Percentiles rank a stretch among this genome's conserved stretches.
These are phyloP conservation scores for Onygenales sp. DNA, from an alignment of 2,329 filamentous ascomycete species.

Conservation along the genomic window DNA sequence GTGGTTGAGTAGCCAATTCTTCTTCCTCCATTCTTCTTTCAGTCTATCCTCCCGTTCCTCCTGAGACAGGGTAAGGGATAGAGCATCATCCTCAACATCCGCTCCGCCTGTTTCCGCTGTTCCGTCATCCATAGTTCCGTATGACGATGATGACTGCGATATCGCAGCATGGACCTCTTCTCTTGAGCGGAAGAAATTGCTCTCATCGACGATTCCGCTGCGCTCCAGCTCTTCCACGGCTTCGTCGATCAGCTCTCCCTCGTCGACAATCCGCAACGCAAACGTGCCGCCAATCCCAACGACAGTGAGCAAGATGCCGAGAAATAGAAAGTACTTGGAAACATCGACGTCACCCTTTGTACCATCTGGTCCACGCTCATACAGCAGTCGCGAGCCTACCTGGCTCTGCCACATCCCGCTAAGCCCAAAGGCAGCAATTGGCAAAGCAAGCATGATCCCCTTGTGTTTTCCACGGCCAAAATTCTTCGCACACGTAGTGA, in stretches of 20 bases:
- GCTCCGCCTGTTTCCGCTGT: slow-evolving; percentile 22
- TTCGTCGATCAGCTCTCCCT: slow-evolving; percentile 69
- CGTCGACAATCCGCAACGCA: slow-evolving; percentile 60
- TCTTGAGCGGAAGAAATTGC: slow-evolving; percentile 58
- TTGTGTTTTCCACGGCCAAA: slow-evolving; percentile 83
- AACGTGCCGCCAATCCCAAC: slow-evolving; percentile 68
- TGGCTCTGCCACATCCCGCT: slow-evolving; percentile 96
- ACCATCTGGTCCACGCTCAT: slow-evolving; percentile 57
- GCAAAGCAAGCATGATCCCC: slow-evolving; percentile 77
- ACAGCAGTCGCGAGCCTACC: slow-evolving; percentile 68
- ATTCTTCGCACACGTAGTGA: slow-evolving; percentile 98
- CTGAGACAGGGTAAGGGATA: slow-evolving; percentile 8
- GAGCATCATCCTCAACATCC: slow-evolving; percentile 35
- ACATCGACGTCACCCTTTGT: slow-evolving; percentile 57
- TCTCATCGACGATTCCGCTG: slow-evolving; percentile 71
- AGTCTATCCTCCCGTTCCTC: slow-evolving; percentile 19
- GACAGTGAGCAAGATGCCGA: slow-evolving; percentile 59
- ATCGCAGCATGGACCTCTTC: slow-evolving; percentile 31
- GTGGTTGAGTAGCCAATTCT: slow-evolving; percentile 82
- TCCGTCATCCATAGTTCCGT: slow-evolving; percentile 46
- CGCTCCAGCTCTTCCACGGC: slow-evolving; percentile 85
- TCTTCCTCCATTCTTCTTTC: slow-evolving; percentile 58
- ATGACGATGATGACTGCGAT: slow-evolving; percentile 24
- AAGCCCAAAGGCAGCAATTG: slow-evolving; percentile 85
- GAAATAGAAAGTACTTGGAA: slow-evolving; percentile 78